Evolutionary conservation across 805 yeast genomes (phyloP), one percentile per base, ranked within the genome.

Genomic region (Wickerhamomyces bisporus): DNA sequence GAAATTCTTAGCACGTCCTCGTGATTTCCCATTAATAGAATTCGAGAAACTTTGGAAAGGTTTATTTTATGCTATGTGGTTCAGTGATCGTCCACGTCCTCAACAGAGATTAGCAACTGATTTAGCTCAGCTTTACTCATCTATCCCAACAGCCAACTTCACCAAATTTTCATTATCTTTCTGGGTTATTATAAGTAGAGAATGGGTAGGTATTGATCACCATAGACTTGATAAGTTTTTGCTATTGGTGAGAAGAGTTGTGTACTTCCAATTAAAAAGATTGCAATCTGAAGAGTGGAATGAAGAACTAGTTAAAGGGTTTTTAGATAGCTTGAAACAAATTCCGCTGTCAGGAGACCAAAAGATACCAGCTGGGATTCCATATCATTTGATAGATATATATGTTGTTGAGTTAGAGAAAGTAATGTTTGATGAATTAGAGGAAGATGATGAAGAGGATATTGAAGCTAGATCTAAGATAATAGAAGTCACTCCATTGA

Each of bases 1-100:
- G 48, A 72, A 72, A 46, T 83, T 74, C 53, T 62, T 87, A 33
- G 57, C 71, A 2, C 57, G 68, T 23, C 49, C 53, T 42, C 49
- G 57, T 25, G 39, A 45, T n/a, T 40, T 55, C 21, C 65, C 72
- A 27, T 60, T 79, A 28, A 53, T 68, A 6, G 63, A 59, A 24
- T 68, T 78, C 45, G 84, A 84, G 48, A 89, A 91, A 58, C 66
- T 93, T 42, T 93, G 98, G 97, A 88, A 86, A 62, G 98, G 98
- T n/a, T 70, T 93, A 29, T 93, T 82, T 62, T 93, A 71, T 57
- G 77, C 95, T 10, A 86, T 93, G 95, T 93, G 98, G 98, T 87
- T 83, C 65, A 76, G 94, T 57, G 98, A 93, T 60, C 77, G 89
- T 55, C 95, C 96, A 20, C 71, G 83, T 51, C 93, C 95, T 18